Percentiles rank a stretch among this genome's conserved stretches.
Conservation (phyloP, 345 rosid species). For the Euphorbia lathyris region DNA sequence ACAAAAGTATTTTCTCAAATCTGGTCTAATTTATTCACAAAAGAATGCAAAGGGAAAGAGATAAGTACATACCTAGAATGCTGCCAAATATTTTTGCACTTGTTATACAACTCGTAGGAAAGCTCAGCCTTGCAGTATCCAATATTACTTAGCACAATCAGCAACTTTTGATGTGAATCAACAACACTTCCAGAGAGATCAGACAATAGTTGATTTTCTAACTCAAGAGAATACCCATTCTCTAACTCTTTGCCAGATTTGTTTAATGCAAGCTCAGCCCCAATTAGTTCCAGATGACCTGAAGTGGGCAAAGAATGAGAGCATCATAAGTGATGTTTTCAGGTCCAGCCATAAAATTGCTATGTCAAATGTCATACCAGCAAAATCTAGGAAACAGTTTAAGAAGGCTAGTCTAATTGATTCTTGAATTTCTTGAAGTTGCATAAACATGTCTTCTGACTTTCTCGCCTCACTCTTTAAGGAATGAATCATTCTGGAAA, state of each 20-base stretch:
- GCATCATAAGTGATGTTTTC: slow-evolving; percentile 10
- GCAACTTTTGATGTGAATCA: slow-evolving; percentile 68
- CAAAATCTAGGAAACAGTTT: slow-evolving; percentile 96
- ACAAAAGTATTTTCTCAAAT: neutral
- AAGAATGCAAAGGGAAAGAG: neutral
- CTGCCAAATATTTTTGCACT: slow-evolving; percentile 73
- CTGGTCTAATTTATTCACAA: neutral
- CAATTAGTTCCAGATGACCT: slow-evolving; percentile 68
- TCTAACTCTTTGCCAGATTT: slow-evolving; percentile 54
- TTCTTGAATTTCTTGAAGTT: slow-evolving; percentile 83
- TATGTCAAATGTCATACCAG: slow-evolving; percentile 48
- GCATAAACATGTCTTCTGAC: slow-evolving; percentile 70
- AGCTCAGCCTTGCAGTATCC: slow-evolving; percentile 98
- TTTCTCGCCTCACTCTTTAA: slow-evolving; percentile 69
- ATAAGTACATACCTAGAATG: slow-evolving; percentile 52
- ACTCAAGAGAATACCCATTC: slow-evolving; percentile 61
- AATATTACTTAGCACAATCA: slow-evolving; percentile 84
- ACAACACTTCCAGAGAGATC: slow-evolving; percentile 61
- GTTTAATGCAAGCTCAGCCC: slow-evolving; percentile 45
- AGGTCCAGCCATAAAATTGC: slow-evolving; percentile 12
- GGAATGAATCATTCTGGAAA: slow-evolving; percentile 78
- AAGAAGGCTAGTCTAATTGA: slow-evolving; percentile 87
- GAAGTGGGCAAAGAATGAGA: slow-evolving; percentile 16
- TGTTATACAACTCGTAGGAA: slow-evolving; percentile 69
- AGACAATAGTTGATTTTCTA: slow-evolving; percentile 39